Evolutionary conservation across 2,329 filamentous ascomycete species (phyloP).

Genomic region (Alternaria atra): DNA sequence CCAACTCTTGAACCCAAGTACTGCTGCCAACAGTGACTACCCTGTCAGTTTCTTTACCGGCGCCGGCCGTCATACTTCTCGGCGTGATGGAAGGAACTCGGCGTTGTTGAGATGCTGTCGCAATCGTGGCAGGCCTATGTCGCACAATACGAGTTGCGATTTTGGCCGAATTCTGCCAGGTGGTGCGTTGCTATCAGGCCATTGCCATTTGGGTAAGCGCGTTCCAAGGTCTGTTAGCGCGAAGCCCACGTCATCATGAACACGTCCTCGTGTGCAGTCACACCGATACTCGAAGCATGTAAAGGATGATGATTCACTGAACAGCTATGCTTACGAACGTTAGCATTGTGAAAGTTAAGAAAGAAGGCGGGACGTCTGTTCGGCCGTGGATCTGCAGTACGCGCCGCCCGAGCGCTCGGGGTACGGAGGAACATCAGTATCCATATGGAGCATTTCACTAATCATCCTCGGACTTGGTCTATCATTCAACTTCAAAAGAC

Average conservation of each 20-base stretch:
- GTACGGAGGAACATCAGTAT: background rate
- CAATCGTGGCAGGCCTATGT: background rate
- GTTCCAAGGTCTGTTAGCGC: background rate
- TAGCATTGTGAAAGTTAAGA: background rate
- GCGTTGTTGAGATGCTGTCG: background rate
- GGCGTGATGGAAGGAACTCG: background rate
- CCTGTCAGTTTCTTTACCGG: background rate
- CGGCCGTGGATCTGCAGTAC: background rate
- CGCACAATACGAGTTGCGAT: conserved; percentile 1
- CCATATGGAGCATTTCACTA: background rate
- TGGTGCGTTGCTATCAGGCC: background rate
- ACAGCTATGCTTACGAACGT: background rate
- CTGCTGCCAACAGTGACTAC: background rate
- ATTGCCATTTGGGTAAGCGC: background rate
- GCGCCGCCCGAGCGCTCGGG: background rate
- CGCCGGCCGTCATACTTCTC: background rate
- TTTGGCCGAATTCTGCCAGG: background rate
- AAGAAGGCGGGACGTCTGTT: background rate
- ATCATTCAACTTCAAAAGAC: background rate
- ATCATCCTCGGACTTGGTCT: background rate
- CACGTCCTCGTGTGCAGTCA: background rate
- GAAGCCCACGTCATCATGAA: conserved; percentile 1
- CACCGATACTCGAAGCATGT: background rate
- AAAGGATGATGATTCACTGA: background rate
- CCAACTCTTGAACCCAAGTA: background rate